phyloP scores from a whole-genome alignment of 208 protist genomes.

The Leishmania tarentolae region DNA sequence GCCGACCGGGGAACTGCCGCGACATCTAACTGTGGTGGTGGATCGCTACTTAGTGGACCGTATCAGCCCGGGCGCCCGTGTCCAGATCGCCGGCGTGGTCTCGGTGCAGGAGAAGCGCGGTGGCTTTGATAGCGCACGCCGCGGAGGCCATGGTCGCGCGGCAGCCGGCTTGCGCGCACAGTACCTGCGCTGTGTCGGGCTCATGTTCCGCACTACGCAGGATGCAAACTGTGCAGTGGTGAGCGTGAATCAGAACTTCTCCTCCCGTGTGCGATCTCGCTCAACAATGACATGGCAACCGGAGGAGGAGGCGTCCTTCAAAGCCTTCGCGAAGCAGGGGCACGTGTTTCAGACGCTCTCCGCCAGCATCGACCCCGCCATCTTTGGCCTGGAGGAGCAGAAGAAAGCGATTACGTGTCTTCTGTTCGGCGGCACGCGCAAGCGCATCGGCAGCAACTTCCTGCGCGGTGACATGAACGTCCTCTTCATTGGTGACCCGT shows the following conservation, averaged over 20 bases:
- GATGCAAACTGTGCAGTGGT: conserved; percentile 49
- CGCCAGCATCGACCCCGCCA: conserved; percentile 96
- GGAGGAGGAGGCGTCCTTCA: conserved; percentile 89
- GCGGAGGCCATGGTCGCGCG: conserved; percentile 40
- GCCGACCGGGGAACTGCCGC: conserved; percentile 93
- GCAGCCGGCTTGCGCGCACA: conserved; percentile 87
- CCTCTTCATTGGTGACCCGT: conserved; percentile 99
- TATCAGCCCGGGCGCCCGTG: conserved; percentile 96
- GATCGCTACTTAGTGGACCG: conserved; percentile 94
- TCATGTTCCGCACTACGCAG: conserved; percentile 69
- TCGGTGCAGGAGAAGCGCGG: conserved; percentile 86
- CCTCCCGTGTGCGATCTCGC: conserved; percentile 81
- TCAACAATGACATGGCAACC: conserved; percentile 82
- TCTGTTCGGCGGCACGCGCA: conserved; percentile 98
- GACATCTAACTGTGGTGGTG: conserved; percentile 84
- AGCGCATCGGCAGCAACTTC: conserved; percentile 96
- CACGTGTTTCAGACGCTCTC: conserved; percentile 95
- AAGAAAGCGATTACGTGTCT: conserved; percentile 97
- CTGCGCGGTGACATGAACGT: conserved; percentile 99
- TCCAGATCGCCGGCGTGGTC: conserved; percentile 93
- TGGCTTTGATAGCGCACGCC: conserved; percentile 42
- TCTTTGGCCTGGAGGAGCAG: conserved; percentile 98
- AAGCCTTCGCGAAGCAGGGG: conserved; percentile 80
- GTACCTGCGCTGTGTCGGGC: conserved; percentile 86
- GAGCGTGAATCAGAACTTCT: conserved; percentile 92